Evolutionary conservation across 1,284 basidiomycete species (phyloP), one percentile per base, ranked within the genome.

Genomic region (Sanghuangporus sanghuang): DNA sequence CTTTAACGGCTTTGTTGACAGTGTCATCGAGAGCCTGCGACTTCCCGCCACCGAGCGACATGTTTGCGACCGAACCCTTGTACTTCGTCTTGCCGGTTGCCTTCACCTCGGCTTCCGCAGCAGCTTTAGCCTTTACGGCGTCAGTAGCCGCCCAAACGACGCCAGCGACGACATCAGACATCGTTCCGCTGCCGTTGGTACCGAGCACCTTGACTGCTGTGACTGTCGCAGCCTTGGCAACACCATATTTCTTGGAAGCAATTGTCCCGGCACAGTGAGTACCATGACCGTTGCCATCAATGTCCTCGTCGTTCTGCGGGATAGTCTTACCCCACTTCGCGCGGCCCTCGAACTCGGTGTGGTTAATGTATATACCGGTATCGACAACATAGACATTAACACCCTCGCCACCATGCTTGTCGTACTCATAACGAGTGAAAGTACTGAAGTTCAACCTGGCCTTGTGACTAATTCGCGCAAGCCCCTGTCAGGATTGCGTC

Each of bases 191-290:
- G 54, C 97, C 97, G 71, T 95, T 92, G 59, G 90, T 87, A 35
- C 95, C 94, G 61, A 99, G 85, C 23, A 99, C 97, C 85, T 99
- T 99, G 79, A 99, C 96, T 57, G 97, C 97, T 68, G 95, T 86
- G 68, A 99, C 83, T 65, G 92, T 85, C 56, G 95, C 96, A 69
- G 85, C 84, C 86, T 98, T 99, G 63, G 97, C 96, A 54, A 99
- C 94, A 78, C 97, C 97, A 71, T 93, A 96, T 73, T 87, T 80
- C 71, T 77, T 76, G 16, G 89, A 92, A 21, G 85, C 94, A 66
- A 92, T 89, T 35, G 89, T 93, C 60, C 90, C 90, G 53, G 92
- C 92, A 70, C 92, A 94, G 77, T 96, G 94, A 49, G 92, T 87
- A 58, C 86, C 86, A 61, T 88, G 86, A 60, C 86, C 86, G 66